Conservation (phyloP, 2,329 filamentous ascomycete genomes). For the Pochonia chlamydosporia region DNA sequence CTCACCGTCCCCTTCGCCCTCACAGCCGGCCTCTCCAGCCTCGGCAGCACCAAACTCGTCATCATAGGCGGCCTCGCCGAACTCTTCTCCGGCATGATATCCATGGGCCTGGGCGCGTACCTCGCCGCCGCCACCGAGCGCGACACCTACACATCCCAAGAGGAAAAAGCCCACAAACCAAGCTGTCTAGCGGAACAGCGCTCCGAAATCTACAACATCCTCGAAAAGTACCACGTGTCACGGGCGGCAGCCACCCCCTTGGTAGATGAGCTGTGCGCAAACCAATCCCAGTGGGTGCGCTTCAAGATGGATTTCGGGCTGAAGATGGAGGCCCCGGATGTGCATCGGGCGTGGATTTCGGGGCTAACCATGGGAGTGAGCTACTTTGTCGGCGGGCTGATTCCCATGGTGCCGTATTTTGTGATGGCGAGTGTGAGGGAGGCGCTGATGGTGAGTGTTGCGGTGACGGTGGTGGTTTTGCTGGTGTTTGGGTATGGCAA, state of each 20-base stretch:
- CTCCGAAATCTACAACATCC: slow-evolving; percentile 42
- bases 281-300: slow-evolving; percentile 43
- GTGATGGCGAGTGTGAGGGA: slow-evolving; percentile 39
- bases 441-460: slow-evolving; percentile 54
- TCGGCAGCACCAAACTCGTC: slow-evolving; percentile 60
- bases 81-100: slow-evolving; percentile 69
- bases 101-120: slow-evolving; percentile 72
- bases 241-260: slow-evolving; percentile 36
- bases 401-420: slow-evolving; percentile 69
- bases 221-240: slow-evolving; percentile 44
- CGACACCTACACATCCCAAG: slow-evolving; percentile 44
- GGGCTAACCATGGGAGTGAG: slow-evolving; percentile 62
- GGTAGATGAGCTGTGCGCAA: slow-evolving; percentile 42
- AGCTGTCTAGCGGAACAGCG: slow-evolving; percentile 36
- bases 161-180: slow-evolving; percentile 35
- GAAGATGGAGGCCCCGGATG: slow-evolving; percentile 38
- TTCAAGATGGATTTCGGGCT: slow-evolving; percentile 58
- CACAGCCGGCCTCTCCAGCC: slow-evolving; percentile 63
- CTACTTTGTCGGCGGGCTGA: slow-evolving; percentile 64
- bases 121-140: slow-evolving; percentile 57
- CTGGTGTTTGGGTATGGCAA: slow-evolving; percentile 62
- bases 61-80: slow-evolving; percentile 70
- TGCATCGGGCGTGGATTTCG: slow-evolving; percentile 43
- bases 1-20: slow-evolving; percentile 76
- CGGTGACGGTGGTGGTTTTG: slow-evolving; percentile 54